Evolutionary conservation across 2,329 filamentous ascomycete species (phyloP), one percentile per base, ranked within the genome.

Genomic region (Aspergillus sp.): DNA sequence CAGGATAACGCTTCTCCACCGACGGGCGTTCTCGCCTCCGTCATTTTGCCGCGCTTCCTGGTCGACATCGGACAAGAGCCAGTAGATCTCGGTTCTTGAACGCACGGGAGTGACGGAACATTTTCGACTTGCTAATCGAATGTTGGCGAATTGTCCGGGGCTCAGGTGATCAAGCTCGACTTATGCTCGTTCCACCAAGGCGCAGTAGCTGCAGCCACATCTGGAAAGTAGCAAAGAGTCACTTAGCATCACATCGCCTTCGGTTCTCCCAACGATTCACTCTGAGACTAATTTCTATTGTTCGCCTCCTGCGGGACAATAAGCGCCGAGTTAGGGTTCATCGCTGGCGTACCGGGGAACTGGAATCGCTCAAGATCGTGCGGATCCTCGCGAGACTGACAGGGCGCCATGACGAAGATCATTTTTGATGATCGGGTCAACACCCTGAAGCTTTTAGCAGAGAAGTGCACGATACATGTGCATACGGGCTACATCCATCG

Each of bases 191-290:
- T 59, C 61, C 63, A 66, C 51, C 59, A 66, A 58, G 52, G 52
- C 47, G 54, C 58, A 57, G 61, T 49, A 57, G 66, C 69, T 71
- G 67, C 72, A 68, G 69, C 71, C 71, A 73, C 71, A 73, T 70
- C 69, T 67, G 65, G 64, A 63, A 69, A 55, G 45, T 59, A 61
- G 22, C 41, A 51, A 61, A 11, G 53, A 34, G 41, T 53, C 19
- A 53, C n/a, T 30, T 57, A 31, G 11, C 34, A 41, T 41, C 34
- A 11, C 34, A 5, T 41, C 34, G 34, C 15, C 34, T 15, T 41
- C 11, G 34, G 34, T 41, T 43, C 22, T n/a, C 47, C 19, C 30
- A 45, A 17, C 46, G 31, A 47, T n/a, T 46, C 23, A 23, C 46
- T 51, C 34, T 13, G 15, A 41, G 8, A 5, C 15, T 30, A 34